Evolutionary conservation across 116 monocot species (phyloP).

Genomic region (Cymodocea nodosa): DNA sequence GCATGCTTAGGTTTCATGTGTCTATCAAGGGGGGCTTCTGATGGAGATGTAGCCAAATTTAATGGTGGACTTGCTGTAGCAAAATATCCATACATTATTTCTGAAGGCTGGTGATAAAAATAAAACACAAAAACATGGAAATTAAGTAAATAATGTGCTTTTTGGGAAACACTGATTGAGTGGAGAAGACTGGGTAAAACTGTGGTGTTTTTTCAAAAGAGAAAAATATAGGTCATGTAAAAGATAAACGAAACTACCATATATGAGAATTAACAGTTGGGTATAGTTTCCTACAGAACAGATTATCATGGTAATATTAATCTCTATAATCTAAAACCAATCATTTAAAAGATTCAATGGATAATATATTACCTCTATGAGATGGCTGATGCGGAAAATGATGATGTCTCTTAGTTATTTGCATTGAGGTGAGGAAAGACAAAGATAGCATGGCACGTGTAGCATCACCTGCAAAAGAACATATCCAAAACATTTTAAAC

Average conservation of each 20-base stretch:
- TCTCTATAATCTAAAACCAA: too few relatives aligned
- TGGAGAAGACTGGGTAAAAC: background rate
- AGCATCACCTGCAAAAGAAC: slow-evolving; percentile 14
- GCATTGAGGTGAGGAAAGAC: slow-evolving; percentile 5
- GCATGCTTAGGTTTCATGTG: background rate
- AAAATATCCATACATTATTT: background rate
- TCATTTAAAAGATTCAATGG: too few relatives aligned
- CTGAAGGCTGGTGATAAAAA: background rate
- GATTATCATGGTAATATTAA: background rate
- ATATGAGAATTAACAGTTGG: background rate
- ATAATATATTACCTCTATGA: background rate
- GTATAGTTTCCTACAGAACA: background rate
- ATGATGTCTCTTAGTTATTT: slow-evolving; percentile 1
- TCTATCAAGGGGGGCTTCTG: background rate
- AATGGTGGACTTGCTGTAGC: slow-evolving; percentile 6
- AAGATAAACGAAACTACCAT: background rate
- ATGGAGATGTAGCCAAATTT: slow-evolving; percentile 1
- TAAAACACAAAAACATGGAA: background rate
- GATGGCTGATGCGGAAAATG: background rate
- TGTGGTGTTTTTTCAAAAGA: background rate
- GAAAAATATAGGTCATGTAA: background rate
- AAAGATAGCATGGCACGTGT: slow-evolving; percentile 8
- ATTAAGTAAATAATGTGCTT: background rate
- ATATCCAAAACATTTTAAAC: background rate
- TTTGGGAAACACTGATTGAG: background rate